Base-by-base conservation (phyloP, 768 basidiomycete genomes). In the Suillus bovinus region DNA sequence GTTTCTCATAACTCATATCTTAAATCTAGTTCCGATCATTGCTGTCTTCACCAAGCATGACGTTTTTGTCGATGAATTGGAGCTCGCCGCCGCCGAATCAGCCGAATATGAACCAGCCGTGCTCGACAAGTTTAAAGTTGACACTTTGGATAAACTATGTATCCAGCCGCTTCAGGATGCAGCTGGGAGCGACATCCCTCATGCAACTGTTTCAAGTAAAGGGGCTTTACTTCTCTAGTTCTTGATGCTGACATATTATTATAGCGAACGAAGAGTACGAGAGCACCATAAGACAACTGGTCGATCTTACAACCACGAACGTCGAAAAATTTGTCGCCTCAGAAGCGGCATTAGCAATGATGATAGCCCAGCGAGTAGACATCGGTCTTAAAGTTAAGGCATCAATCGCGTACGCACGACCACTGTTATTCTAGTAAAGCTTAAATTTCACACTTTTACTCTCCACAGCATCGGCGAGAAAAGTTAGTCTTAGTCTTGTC, bases 1-100 rank as follows among this genome's bases (percentile, higher is more conserved):
- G 31, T n/a, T 11, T 34, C 3, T 59, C 20, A 16, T 39, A 52
- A 9, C 47, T 27, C 8, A 62, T 36, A 16, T 29, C 42, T 31
- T 31, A 24, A 33, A 33, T 34, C 17, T 22, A 63, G 62, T 53
- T 38, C 62, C 49, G 13, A n/a, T 63, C 20, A 38, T 63, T n/a
- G 42, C 34, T 8, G 62, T 59, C 42, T 63, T 63, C 38, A 63
- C 62, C 47, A 63, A 63, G 41, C 34, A 38, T 14, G 62, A 63
- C 9, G n/a, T 59, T 2, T 2, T 63, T 34, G 31, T 52, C 34
- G 38, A 38, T 7, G 39, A 29, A 20, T 17, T 63, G n/a, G 62
- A 63, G 24, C n/a, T 27, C 17, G 58, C 59, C 38, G 46, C 44
- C 8, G 22, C 50, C 11, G 58, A 39, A 10, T 39, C 20, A 10